phyloP scores from a whole-genome alignment of 1,284 basidiomycete species.

The Cutaneotrichosporon sp. region DNA sequence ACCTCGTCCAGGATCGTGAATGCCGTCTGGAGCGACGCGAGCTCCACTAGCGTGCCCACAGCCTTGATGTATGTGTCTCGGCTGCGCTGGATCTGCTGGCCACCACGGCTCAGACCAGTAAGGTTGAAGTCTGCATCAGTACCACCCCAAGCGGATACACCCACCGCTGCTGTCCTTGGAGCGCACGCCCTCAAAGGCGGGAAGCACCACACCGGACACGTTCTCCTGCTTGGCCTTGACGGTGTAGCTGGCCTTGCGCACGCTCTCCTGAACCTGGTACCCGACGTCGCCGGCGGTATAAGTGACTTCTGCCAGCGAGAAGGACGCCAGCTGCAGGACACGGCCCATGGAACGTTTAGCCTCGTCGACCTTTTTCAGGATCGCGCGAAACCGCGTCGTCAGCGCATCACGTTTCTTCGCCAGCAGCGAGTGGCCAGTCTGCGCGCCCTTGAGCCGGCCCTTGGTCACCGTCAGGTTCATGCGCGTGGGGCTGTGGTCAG shows the following conservation, averaged over 20 bases:
- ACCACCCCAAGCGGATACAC: constrained; percentile 25
- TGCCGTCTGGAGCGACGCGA: constrained; percentile 93
- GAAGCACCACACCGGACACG: constrained; percentile 94
- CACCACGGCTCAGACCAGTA: constrained; percentile 94
- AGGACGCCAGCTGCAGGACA: constrained; percentile 96
- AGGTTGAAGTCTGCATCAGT: constrained; percentile 79
- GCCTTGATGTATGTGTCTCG: constrained; percentile 97
- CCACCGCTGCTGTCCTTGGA: constrained; percentile 67
- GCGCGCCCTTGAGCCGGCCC: constrained; percentile 86
- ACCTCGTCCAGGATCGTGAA: constrained; percentile 99
- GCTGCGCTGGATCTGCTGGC: constrained; percentile 89
- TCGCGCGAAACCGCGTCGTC: constrained; percentile 84
- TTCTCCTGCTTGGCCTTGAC: constrained; percentile 97
- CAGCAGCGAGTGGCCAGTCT: constrained; percentile 92
- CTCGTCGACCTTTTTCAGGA: constrained; percentile 89
- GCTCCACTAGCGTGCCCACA: constrained; percentile 91
- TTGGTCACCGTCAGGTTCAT: constrained; percentile 95
- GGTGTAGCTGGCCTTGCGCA: constrained; percentile 71
- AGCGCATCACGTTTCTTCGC: constrained; percentile 97
- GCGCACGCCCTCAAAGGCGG: constrained; percentile 86
- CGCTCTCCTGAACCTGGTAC: constrained; percentile 75
- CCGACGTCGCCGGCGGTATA: constrained; percentile 97
- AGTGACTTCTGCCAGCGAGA: constrained; percentile 96
- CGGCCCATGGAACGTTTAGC: constrained; percentile 98
- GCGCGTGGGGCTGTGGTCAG: constrained; percentile 61